A percentile compares a stretch with the other conserved stretches of the same genome.
Evolutionary conservation across 768 basidiomycete genomes (phyloP).

Genomic region (Termitomyces titanicus): DNA sequence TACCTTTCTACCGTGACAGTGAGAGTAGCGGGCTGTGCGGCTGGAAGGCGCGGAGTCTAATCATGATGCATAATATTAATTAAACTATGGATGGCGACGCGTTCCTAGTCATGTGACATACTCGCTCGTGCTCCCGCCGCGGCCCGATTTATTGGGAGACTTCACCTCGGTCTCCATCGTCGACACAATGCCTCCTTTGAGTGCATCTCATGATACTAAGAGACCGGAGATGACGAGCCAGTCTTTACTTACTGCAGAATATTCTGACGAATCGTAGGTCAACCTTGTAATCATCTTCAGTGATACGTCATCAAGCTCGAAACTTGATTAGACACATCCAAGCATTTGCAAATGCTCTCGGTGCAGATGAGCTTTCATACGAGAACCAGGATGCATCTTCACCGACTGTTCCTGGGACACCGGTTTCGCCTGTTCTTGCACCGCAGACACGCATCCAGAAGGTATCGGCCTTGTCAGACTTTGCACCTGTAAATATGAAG

Average conservation of each 20-base stretch:
- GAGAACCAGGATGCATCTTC: conserved; percentile 33
- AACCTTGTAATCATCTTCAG: neutral
- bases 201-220: neutral
- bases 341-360: conserved; percentile 75
- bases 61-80: too few relatives aligned
- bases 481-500: conserved; percentile 85
- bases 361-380: conserved; percentile 49
- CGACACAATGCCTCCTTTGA: neutral
- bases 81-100: too few relatives aligned
- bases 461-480: conserved; percentile 81
- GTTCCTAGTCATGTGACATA: neutral
- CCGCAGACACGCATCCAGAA: conserved; percentile 55
- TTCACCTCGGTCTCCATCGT: neutral
- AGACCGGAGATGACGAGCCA: conserved; percentile 13
- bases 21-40: too few relatives aligned
- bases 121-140: too few relatives aligned
- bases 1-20: too few relatives aligned
- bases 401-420: conserved; percentile 37
- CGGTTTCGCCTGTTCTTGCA: conserved; percentile 21
- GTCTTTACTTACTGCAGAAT: conserved; percentile 46
- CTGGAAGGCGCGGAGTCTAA: too few relatives aligned
- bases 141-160: too few relatives aligned
- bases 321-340: conserved; percentile 46
- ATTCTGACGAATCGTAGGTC: conserved; percentile 69
- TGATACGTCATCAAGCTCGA: conserved; percentile 1